Base-by-base conservation (phyloP, 2,329 filamentous ascomycete genomes). In the Fusarium kyushuense region DNA sequence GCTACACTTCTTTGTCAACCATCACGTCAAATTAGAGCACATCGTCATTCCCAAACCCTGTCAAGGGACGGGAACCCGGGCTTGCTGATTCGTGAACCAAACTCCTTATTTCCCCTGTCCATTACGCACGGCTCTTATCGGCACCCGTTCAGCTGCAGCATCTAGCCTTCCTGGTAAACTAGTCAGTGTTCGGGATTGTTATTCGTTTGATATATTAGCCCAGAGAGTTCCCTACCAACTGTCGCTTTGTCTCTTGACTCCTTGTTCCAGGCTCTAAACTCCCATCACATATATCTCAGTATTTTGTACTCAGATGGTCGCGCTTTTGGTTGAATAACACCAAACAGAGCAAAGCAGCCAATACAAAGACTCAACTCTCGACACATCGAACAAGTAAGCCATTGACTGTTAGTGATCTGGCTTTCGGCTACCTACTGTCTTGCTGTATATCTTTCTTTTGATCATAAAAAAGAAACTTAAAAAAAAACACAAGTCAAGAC, bases 21-120 rank as follows among this genome's bases (percentile, higher is more conserved):
- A 53, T 73, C 69, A 74, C 69, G 56, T 72, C 71, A 70, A 70
- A 70, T 56, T 69, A 73, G 66, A 65, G 58, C 57, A 63, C 52
- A 47, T 70, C 69, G 55, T 73, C 67, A 72, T 69, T 61, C 63
- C 63, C 58, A 66, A 49, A 45, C 56, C 69, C 65, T 63, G 60
- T 60, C 65, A 65, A 64, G 54, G 58, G 47, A 68, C 55, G 54
- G 58, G 58, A 67, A 63, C 52, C 54, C 51, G 52, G 67, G 65
- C 48, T 59, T 60, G 57, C 56, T 67, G 62, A 57, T 70, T 66
- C 55, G 64, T 66, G 64, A 65, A 54, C 57, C 54, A 55, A 51
- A 54, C 56, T 61, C 52, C 54, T 56, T 59, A 42, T 40, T 42
- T 27, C 58, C 66, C 53, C 60, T 69, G 67, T 32, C 58, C 41